Percentiles rank a stretch among this genome's conserved stretches.
These are phyloP conservation scores for Psilocybe cyanescens DNA, from an alignment of 768 basidiomycete species.

Conservation along the genomic window DNA sequence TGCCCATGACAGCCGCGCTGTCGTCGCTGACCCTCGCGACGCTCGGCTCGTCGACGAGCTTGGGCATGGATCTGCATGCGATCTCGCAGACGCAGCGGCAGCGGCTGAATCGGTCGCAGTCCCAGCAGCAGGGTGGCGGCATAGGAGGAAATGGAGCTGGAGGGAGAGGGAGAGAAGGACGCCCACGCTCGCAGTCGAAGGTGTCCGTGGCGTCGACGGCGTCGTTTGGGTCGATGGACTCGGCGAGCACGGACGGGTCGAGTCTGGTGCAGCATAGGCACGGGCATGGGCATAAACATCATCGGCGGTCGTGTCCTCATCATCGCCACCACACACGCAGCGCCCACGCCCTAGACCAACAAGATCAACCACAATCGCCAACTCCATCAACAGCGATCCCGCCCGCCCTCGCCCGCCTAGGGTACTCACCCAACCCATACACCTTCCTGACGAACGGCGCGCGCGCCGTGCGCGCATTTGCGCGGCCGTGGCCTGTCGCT, in stretches of 20 bases:
- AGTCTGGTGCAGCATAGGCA: not conserved
- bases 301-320: not conserved
- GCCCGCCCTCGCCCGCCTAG: conserved; percentile 5
- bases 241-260: not conserved
- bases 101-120: not conserved
- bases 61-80: not conserved
- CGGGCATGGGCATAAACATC: not conserved
- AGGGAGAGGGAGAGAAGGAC: not conserved
- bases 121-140: not conserved
- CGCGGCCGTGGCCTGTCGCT: conserved; percentile 79
- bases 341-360: not conserved
- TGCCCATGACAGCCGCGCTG: conserved; percentile 26
- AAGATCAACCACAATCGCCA: not conserved
- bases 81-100: not conserved
- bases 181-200: not conserved
- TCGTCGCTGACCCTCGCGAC: conserved; percentile 32
- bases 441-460: conserved; percentile 86
- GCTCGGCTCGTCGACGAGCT: conserved; percentile 16
- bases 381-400: not conserved
- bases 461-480: conserved; percentile 83
- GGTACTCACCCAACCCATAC: conserved; percentile 52
- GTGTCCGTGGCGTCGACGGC: not conserved
- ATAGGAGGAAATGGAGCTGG: not conserved
- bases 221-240: not conserved
- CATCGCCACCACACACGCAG: no score